Conservation (phyloP, 2,329 filamentous ascomycete species). For the Xylariaceae sp. region DNA sequence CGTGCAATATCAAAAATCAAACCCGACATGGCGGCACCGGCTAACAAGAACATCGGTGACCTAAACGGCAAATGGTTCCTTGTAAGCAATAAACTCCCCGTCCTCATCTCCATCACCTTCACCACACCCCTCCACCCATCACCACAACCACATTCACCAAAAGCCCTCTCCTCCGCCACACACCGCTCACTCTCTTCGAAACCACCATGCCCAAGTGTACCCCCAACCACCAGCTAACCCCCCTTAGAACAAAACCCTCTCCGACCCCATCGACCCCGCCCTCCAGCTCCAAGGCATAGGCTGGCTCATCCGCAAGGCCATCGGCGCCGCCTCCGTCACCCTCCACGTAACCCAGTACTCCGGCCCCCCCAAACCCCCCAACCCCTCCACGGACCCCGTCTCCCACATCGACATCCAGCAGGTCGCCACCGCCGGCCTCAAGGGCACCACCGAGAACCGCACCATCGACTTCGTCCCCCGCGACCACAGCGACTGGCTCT, state of each 20-base stretch:
- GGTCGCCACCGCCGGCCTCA: slow-evolving; percentile 64
- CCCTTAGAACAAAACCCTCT: slow-evolving; percentile 68
- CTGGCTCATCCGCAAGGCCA: slow-evolving; percentile 69
- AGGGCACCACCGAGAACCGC: slow-evolving; percentile 56
- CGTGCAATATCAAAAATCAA: too few species aligned
- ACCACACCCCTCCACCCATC: neutral
- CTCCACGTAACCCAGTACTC: slow-evolving; percentile 56
- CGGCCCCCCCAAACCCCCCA: slow-evolving; percentile 31
- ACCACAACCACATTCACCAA: neutral
- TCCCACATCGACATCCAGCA: slow-evolving; percentile 70
- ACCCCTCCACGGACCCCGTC: slow-evolving; percentile 27
- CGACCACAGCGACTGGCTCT: slow-evolving; percentile 73
- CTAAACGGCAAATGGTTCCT: slow-evolving; percentile 67
- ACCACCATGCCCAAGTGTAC: neutral
- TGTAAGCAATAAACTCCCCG: slow-evolving; percentile 41
- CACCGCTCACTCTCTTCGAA: neutral
- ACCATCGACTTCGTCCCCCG: slow-evolving; percentile 49
- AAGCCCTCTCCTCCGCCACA: neutral
- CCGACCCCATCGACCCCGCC: slow-evolving; percentile 63
- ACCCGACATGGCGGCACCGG: slow-evolving; percentile 66
- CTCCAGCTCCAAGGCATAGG: slow-evolving; percentile 69
- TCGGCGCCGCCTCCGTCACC: slow-evolving; percentile 65
- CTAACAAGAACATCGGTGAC: slow-evolving; percentile 61
- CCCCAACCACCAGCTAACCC: neutral
- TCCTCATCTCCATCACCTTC: neutral